Evolutionary conservation across 2,329 filamentous ascomycete genomes (phyloP), one percentile per base, ranked within the genome.

Genomic region (Pseudogymnoascus sp.): DNA sequence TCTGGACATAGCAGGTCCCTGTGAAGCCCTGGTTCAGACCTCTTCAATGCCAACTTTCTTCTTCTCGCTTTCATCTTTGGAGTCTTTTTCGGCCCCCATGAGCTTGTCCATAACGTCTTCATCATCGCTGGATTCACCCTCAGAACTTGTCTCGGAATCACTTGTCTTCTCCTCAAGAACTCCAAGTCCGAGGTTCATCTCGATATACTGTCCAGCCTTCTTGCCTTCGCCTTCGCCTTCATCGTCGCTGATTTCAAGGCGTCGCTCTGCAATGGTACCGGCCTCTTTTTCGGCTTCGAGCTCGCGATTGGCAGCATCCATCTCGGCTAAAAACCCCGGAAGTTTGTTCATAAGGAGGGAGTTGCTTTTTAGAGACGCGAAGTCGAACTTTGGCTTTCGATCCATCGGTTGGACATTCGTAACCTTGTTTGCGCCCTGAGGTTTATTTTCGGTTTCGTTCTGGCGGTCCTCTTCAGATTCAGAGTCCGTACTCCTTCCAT

Each of bases 221-320:
- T 41, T 33, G 38, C 59, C 59, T 40, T 19, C 38, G 31, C 31
- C 31, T 11, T 33, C 31, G 31, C 31, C 31, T 40, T 60, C 59
- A 10, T 60, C 59, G 16, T 59, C 53, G 33, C 38, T 33, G 26
- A 64, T 62, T 53, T 65, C 63, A 12, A 64, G 38, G n/a, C 40
- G 31, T 35, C 62, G 41, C 5, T 63, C 40, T 5, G 31, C 50
- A 14, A 53, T 38, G 10, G 63, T 65, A 5, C 68, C 68, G 1
- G 61, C 38, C 16, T 59, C 53, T 6, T 62, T 61, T 26, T 67
- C 66, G 35, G 53, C 62, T 26, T 59, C 61, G 3, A 70, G 64
- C 41, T 65, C 61, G 10, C 63, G 63, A 60, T 70, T 70, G 7
- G 68, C 65, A 40, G 65, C 65, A 50, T 65, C 65, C 65, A 70